These are phyloP conservation scores for Rutstroemia sp. DNA, from an alignment of 2,329 filamentous ascomycete species.

Conservation along the genomic window DNA sequence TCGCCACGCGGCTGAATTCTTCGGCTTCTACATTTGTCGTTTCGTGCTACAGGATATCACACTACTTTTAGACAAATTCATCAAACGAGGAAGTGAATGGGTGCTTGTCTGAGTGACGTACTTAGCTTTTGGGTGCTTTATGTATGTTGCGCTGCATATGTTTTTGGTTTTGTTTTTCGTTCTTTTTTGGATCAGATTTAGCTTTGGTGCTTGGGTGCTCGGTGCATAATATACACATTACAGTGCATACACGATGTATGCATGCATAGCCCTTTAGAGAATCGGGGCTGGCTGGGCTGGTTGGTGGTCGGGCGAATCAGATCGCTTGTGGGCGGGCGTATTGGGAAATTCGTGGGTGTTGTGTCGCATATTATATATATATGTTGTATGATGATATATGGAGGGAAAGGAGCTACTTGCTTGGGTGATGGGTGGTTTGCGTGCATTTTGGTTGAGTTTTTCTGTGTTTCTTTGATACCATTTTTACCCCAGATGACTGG, in stretches of 20 bases:
- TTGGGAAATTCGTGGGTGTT: not conserved
- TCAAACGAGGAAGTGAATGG: slow-evolving; percentile 96
- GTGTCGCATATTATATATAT: not conserved
- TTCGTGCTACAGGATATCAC: slow-evolving; percentile 85
- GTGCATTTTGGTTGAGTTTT: not conserved
- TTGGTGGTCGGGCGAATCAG: too few species aligned
- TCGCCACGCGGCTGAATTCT: slow-evolving; percentile 92
- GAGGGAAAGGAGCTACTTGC: too few species aligned
- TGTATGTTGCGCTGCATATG: not conserved
- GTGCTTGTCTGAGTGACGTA: slow-evolving; percentile 42
- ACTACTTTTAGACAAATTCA: slow-evolving; percentile 87
- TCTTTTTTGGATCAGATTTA: not conserved
- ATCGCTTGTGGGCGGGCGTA: not conserved
- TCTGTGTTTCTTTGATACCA: not conserved
- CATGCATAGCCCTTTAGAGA: too few species aligned
- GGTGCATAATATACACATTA: not conserved
- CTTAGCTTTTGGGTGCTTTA: too few species aligned
- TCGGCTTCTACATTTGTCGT: slow-evolving; percentile 91
- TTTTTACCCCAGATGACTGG: not conserved
- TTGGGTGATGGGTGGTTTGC: not conserved
- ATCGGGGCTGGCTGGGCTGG: too few species aligned
- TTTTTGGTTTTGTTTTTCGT: not conserved
- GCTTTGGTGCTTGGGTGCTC: not conserved
- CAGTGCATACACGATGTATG: too few species aligned
- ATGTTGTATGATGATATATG: too few species aligned